phyloP scores from a whole-genome alignment of 1,284 basidiomycete species.

The Xerocomus amazonicus region DNA sequence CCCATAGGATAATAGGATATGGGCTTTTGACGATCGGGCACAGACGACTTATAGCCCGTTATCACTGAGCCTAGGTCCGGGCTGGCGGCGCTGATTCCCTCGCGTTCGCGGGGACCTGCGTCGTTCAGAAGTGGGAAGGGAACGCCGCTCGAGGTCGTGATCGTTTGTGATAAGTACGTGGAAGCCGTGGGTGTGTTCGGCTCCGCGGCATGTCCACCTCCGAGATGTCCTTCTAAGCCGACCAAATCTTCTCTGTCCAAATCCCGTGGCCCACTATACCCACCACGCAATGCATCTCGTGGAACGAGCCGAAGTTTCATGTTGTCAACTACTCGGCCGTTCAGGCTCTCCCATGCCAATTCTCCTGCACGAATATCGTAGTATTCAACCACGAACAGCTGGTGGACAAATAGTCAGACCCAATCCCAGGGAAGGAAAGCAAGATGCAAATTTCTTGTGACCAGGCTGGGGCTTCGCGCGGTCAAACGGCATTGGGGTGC shows the following conservation, averaged over 20 bases:
- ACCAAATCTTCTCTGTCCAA: conserved; percentile 31
- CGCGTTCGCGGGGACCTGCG: conserved; percentile 24
- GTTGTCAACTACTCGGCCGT: conserved; percentile 41
- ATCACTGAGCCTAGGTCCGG: conserved; percentile 12
- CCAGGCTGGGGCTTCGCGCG: background rate
- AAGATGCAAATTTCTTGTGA: conserved; percentile 1
- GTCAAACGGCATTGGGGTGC: too few species aligned
- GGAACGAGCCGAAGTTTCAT: conserved; percentile 37
- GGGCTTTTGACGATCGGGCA: conserved; percentile 22
- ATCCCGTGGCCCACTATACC: conserved; percentile 20
- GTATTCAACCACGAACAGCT: conserved; percentile 59
- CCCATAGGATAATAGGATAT: conserved; percentile 18
- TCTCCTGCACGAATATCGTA: conserved; percentile 56
- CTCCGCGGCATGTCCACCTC: conserved; percentile 33
- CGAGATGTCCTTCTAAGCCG: conserved; percentile 29
- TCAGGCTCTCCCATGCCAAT: conserved; percentile 41
- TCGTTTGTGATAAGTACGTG: conserved; percentile 34
- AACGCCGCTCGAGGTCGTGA: conserved; percentile 19
- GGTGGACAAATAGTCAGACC: conserved; percentile 22
- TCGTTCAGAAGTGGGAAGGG: conserved; percentile 36
- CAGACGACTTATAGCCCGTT: conserved; percentile 11
- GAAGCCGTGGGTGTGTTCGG: conserved; percentile 37
- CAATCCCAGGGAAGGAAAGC: background rate
- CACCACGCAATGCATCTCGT: conserved; percentile 22
- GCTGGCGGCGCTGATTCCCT: conserved; percentile 14